A percentile compares a stretch with the other conserved stretches of the same genome.
phyloP scores from a whole-genome alignment of 1,284 basidiomycete genomes.

The Rhodotorula sp. region DNA sequence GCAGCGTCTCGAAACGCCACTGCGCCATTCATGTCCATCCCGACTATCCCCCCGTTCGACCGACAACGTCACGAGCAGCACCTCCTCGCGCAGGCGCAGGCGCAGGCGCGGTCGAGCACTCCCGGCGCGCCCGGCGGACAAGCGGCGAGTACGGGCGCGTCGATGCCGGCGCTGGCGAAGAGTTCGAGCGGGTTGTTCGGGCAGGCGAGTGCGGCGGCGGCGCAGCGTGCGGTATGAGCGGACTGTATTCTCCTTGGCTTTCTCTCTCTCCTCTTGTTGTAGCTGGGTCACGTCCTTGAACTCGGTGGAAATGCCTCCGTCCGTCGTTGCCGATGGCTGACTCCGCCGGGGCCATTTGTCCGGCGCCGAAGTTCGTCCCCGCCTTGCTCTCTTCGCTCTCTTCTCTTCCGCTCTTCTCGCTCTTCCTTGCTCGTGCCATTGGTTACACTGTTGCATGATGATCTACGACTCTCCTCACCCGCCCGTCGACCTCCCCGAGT shows the following conservation, averaged over 20 bases:
- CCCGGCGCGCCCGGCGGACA: neutral
- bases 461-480: conserved; percentile 26
- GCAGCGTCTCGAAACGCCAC: neutral
- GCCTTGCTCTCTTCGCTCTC: neutral
- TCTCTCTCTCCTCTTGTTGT: neutral
- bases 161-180: neutral
- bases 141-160: neutral
- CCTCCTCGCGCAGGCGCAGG: neutral
- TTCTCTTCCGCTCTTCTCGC: neutral
- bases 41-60: conserved; percentile 31
- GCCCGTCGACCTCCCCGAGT: conserved; percentile 23
- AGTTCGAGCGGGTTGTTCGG: neutral
- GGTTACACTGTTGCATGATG: neutral
- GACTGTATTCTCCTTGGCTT: neutral
- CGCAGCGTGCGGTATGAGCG: conserved; percentile 1
- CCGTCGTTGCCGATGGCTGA: too few relatives aligned
- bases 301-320: too few relatives aligned
- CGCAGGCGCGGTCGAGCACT: neutral
- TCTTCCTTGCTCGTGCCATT: neutral
- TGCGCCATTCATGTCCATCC: conserved; percentile 28
- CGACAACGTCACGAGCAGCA: conserved; percentile 27
- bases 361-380: neutral
- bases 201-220: neutral
- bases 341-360: neutral
- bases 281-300: neutral